These are phyloP conservation scores for Fusarium illudens DNA, from an alignment of 2,329 filamentous ascomycete genomes.

Conservation along the genomic window DNA sequence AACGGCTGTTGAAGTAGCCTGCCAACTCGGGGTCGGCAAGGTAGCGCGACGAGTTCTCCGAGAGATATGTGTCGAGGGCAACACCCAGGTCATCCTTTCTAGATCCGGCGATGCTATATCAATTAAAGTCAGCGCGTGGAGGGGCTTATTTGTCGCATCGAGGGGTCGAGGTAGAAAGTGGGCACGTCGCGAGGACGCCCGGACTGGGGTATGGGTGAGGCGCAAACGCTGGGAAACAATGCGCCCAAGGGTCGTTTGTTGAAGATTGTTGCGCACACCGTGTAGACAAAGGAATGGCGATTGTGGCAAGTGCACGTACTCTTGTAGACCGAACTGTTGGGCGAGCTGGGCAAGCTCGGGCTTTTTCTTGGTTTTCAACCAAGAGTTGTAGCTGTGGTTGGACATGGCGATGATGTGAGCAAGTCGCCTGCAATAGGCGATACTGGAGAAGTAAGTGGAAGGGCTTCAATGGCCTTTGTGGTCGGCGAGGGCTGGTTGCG, in stretches of 20 bases:
- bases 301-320: conserved; percentile 63
- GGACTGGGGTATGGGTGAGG: conserved; percentile 8
- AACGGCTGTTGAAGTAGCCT: conserved; percentile 79
- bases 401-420: conserved; percentile 31
- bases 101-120: conserved; percentile 69
- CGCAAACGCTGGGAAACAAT: conserved; percentile 29
- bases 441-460: neutral
- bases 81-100: conserved; percentile 84
- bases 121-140: conserved; percentile 29
- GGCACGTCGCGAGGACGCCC: conserved; percentile 34
- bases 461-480: neutral
- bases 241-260: conserved; percentile 1
- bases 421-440: conserved; percentile 42
- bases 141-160: conserved; percentile 2
- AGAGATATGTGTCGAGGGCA: conserved; percentile 76
- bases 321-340: conserved; percentile 72
- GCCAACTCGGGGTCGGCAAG: conserved; percentile 69
- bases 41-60: conserved; percentile 72
- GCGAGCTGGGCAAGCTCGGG: conserved; percentile 79
- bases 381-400: conserved; percentile 63
- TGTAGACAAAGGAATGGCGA: neutral
- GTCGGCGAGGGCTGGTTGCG: neutral
- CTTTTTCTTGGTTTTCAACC: conserved; percentile 85
- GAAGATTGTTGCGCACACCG: neutral
- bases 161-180: conserved; percentile 15